phyloP scores from a whole-genome alignment of 371 early-diverging fungal species.

The Phascolomyces articulosus region DNA sequence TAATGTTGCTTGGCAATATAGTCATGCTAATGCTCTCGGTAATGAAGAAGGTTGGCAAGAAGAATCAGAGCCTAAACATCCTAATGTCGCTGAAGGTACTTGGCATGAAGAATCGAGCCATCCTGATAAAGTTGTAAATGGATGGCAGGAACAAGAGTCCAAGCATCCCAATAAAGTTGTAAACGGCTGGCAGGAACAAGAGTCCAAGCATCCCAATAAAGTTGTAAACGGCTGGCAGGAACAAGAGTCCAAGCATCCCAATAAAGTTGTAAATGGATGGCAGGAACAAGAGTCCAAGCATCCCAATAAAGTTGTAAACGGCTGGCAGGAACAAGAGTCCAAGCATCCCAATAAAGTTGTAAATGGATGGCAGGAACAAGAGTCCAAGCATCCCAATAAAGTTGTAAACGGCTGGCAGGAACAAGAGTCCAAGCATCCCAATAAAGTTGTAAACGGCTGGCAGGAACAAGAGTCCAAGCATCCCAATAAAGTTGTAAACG shows the following conservation, averaged over 20 bases:
- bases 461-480: too few relatives aligned
- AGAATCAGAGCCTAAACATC: slow-evolving; percentile 1
- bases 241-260: not conserved
- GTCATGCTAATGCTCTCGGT: not conserved
- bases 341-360: not conserved
- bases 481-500: too few relatives aligned
- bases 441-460: too few relatives aligned
- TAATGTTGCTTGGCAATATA: not conserved
- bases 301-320: not conserved
- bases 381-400: not conserved
- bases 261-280: not conserved
- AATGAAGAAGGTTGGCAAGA: not conserved
- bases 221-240: not conserved
- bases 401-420: not conserved
- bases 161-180: not conserved
- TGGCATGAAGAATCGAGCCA: not conserved
- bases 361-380: not conserved
- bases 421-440: too few relatives aligned
- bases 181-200: not conserved
- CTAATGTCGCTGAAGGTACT: not conserved
- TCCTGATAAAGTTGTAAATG: not conserved
- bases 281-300: not conserved
- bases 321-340: not conserved
- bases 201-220: not conserved
- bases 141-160: not conserved